A percentile compares a stretch with the other conserved stretches of the same genome.
phyloP scores from a whole-genome alignment of 176 grass and related monocot species.

The Zizania latifolia region DNA sequence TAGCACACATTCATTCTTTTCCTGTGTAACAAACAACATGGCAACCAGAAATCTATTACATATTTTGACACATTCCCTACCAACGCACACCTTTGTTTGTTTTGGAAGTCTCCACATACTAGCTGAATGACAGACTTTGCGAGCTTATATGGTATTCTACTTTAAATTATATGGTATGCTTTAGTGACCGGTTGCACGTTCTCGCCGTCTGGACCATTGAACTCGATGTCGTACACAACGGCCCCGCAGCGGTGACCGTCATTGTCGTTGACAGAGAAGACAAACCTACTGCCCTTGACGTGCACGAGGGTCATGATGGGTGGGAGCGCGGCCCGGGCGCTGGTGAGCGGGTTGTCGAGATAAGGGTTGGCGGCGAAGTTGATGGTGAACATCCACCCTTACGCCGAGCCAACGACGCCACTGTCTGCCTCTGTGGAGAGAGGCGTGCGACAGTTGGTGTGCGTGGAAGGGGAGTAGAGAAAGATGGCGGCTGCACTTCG shows the following conservation, averaged over 20 bases:
- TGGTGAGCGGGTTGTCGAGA: slow-evolving; percentile 26
- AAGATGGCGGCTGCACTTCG: background rate
- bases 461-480: background rate
- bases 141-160: background rate
- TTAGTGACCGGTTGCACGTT: background rate
- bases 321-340: background rate
- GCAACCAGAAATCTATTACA: background rate
- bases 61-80: too few species aligned
- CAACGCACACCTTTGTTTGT: background rate
- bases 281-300: background rate
- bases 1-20: too few species aligned
- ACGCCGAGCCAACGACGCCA: background rate
- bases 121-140: background rate
- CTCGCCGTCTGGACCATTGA: background rate
- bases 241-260: background rate
- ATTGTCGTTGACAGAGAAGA: too few species aligned
- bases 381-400: slow-evolving; percentile 16
- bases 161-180: too few species aligned
- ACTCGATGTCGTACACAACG: background rate
- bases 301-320: background rate
- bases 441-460: background rate
- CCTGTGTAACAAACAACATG: too few species aligned
- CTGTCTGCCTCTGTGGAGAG: background rate
- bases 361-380: background rate
- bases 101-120: slow-evolving; percentile 1